phyloP scores from a whole-genome alignment of 176 grass and related monocot genomes.

The Neostapfia colusana region DNA sequence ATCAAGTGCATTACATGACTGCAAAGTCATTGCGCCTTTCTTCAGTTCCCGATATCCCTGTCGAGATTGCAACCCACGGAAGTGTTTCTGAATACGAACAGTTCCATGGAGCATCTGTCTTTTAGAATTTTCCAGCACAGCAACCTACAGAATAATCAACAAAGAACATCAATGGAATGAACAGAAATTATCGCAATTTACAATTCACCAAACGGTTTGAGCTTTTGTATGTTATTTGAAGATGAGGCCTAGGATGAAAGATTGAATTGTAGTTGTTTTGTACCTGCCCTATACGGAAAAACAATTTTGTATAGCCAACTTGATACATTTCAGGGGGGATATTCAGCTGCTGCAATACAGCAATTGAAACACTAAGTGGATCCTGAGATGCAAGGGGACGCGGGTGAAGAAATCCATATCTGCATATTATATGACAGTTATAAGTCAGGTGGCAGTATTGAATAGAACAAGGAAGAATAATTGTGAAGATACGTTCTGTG shows the following conservation, averaged over 20 bases:
- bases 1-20: constrained; percentile 92
- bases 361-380: constrained; percentile 81
- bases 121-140: constrained; percentile 67
- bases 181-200: not conserved
- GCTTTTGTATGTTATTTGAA: constrained; percentile 9
- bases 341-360: constrained; percentile 83
- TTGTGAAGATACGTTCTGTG: not conserved
- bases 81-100: constrained; percentile 69
- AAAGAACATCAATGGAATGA: constrained; percentile 15
- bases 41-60: constrained; percentile 58
- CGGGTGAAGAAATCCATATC: constrained; percentile 78
- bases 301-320: constrained; percentile 98
- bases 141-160: constrained; percentile 61
- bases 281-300: constrained; percentile 92
- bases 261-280: constrained; percentile 28
- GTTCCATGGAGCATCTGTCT: constrained; percentile 54
- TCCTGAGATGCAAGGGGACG: constrained; percentile 48
- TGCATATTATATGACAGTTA: constrained; percentile 39
- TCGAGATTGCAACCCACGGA: constrained; percentile 55
- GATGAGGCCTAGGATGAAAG: constrained; percentile 17
- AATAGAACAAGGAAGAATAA: constrained; percentile 24
- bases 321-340: constrained; percentile 89
- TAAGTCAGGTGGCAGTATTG: constrained; percentile 26
- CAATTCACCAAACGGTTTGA: not conserved
- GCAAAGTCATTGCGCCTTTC: constrained; percentile 68